These are phyloP conservation scores for Teratosphaeria epicoccoides DNA, from an alignment of 2,329 filamentous ascomycete species.

Conservation along the genomic window DNA sequence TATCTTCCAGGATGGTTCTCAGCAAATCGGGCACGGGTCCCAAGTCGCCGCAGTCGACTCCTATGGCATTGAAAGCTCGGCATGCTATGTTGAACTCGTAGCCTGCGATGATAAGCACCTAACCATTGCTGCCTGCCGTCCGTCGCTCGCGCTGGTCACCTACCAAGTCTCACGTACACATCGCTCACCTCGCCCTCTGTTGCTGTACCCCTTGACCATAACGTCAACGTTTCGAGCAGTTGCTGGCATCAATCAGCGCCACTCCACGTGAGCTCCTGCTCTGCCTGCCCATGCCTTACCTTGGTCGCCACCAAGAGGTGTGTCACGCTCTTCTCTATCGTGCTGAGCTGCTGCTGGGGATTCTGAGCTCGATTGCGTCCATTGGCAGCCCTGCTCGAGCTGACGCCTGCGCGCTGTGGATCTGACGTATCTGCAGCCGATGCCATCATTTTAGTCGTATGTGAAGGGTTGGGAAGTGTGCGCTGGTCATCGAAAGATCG, in stretches of 20 bases:
- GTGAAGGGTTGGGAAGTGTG: neutral
- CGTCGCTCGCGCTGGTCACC: neutral
- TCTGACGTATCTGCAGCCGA: neutral
- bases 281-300: conserved; percentile 8
- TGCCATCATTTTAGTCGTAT: neutral
- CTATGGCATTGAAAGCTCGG: conserved; percentile 90
- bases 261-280: neutral
- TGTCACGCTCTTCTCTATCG: conserved; percentile 98
- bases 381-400: neutral
- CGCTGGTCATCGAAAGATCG: neutral
- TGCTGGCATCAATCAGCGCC: conserved; percentile 36
- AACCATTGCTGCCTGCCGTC: neutral
- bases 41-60: conserved; percentile 86
- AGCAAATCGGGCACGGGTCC: conserved; percentile 90
- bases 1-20: conserved; percentile 85
- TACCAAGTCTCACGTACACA: conserved; percentile 80
- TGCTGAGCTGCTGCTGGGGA: conserved; percentile 70
- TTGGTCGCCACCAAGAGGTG: conserved; percentile 96
- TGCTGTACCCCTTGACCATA: conserved; percentile 89
- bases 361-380: conserved; percentile 26
- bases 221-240: conserved; percentile 88
- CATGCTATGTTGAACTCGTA: conserved; percentile 99
- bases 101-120: conserved; percentile 25
- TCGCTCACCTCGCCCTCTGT: conserved; percentile 94
- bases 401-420: neutral